Conservation (phyloP, 805 yeast genomes). For the Metschnikowia matae region DNA sequence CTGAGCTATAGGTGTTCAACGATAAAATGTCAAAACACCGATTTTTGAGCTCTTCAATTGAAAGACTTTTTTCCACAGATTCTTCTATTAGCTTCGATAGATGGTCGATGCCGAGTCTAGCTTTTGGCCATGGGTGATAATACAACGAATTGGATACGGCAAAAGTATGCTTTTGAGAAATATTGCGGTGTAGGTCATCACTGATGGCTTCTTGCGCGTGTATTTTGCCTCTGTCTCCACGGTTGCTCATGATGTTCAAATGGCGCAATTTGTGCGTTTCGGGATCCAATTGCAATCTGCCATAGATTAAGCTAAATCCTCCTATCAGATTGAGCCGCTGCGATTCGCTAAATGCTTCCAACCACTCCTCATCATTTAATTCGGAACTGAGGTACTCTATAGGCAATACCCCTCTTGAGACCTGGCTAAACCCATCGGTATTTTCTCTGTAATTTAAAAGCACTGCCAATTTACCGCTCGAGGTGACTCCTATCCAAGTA, state of each 20-base stretch:
- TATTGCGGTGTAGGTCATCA: constrained; percentile 16
- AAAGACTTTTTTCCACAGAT: constrained; percentile 13
- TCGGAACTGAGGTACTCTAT: constrained; percentile 39
- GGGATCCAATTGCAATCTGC: constrained; percentile 33
- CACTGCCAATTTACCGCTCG: constrained; percentile 59
- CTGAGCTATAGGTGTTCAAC: constrained; percentile 32
- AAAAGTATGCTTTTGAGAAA: constrained; percentile 33
- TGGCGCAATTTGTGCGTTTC: constrained; percentile 26
- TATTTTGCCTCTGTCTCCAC: constrained; percentile 39
- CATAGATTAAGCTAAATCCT: constrained; percentile 61
- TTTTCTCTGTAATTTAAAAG: constrained; percentile 71
- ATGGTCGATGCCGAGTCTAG: constrained; percentile 42
- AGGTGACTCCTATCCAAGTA: constrained; percentile 83
- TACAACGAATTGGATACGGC: constrained; percentile 69
- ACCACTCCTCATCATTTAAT: constrained; percentile 43
- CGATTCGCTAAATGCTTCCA: constrained; percentile 19
- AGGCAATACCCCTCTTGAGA: constrained; percentile 55
- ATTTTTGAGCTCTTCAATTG: constrained; percentile 43
- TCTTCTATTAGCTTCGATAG: constrained; percentile 21
- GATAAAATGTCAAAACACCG: constrained; percentile 55
- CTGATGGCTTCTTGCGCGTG: constrained; percentile 19
- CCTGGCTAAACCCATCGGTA: constrained; percentile 23
- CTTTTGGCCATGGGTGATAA: constrained; percentile 74
- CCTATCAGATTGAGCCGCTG: constrained; percentile 39
- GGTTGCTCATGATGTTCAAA: constrained; percentile 47